Evolutionary conservation across 192 early-diverging fungal genomes (phyloP), one percentile per base, ranked within the genome.

Genomic region (Backusella morwellensis): DNA sequence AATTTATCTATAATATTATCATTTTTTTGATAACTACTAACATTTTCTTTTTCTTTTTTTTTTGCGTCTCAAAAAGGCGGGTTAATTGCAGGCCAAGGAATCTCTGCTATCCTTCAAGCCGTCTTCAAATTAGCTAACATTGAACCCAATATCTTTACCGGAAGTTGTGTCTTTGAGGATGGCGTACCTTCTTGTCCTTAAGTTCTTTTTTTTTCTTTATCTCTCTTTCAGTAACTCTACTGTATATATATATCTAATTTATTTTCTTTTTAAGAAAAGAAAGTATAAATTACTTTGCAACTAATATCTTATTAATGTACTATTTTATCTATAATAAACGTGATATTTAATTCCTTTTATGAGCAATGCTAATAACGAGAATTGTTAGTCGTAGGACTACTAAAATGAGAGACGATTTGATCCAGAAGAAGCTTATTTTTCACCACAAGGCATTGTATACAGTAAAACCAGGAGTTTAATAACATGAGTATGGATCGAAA

Each of bases 81-180:
- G 59, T 26, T 86, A 9, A 85, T 88, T 70, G 83, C 86, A 26
- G 87, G 87, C 41, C 76, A 83, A 41, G 87, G 87, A 75, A 86
- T 88, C 36, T 70, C 83, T 34, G 86, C 78, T 29, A 75, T 87
- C 26, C 5, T 86, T 35, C 80, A 84, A 40, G 86, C 86, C 15
- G 77, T 84, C n/a, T 74, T 87, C 74, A 84, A 77, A 11, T 80
- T 87, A 15, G 80, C 68, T 21, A 79, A 77, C 34, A 79, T 86
- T 12, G 19, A 70, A 4, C 75, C 35, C 34, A 75, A 80, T n/a
- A 21, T 72, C 34, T 52, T 74, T 54, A 67, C 40, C 5, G 72
- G 35, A 50, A 78, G 80, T 69, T 81, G 72, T 54, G 70, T 80
- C 68, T 69, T 38, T 38, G 68, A 69, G 6, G 68, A 36, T 36